Base-by-base conservation (phyloP, 139 green algal species). In the Chloropicon primus region DNA sequence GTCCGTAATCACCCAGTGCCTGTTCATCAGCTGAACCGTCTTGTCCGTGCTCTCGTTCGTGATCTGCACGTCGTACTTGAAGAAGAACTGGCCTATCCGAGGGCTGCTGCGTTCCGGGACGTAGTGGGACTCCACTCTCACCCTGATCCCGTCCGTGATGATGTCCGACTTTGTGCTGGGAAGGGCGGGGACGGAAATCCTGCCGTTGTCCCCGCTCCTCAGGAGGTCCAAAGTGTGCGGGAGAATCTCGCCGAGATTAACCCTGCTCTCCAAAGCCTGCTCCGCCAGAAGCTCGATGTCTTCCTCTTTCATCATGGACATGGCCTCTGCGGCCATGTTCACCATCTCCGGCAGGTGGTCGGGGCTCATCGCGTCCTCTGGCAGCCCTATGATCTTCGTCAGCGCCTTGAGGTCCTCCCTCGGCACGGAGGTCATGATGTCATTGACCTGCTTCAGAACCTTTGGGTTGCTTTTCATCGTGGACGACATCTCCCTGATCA, bases 1-100 rank as follows among this genome's bases (percentile, higher is more conserved):
- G 76, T 91, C 87, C 22, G 79, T 85, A 78, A 92, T 91, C 22
- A 86, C 2, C 86, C 86, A 90, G 76, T 85, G 80, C 24, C 86
- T 76, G 76, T 78, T 76, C 29, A 81, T 72, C 1, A 90, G 81
- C 78, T 88, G 84, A 73, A 90, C 84, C 24, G 80, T 77, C 0
- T 71, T 23, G 54, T 78, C 41, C 17, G 5, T 25, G 62, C 73
- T 62, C 76, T 82, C 79, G 73, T 86, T 89, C 24, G 72, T 81
- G 74, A 91, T 87, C 25, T 25, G 54, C 0, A 91, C 75, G 72
- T 81, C 78, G 84, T 91, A 91, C 21, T 80, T 79, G 54, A 89
- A 90, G 75, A 90, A 87, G 71, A 78, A 91, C 75, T 86, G 82
- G 2, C 79, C 75, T 24, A 73, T 22, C 1, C 76, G 26, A 17